Evolutionary conservation across 352 stramenopile genomes (phyloP).

Genomic region (Phytophthora megakarya): DNA sequence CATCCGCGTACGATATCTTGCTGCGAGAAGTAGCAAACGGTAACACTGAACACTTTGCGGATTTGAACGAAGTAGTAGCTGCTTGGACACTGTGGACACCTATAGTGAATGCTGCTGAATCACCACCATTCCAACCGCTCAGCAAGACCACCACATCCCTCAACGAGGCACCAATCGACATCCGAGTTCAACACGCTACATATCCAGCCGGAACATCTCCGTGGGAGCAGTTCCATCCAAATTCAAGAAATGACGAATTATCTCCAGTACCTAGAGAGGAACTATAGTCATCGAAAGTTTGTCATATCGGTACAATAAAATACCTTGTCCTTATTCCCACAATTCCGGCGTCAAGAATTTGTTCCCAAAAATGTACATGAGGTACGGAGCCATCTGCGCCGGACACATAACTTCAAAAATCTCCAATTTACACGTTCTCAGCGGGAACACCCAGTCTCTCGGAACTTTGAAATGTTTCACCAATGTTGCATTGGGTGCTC

Average conservation of each 20-base stretch:
- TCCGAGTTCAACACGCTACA: neutral
- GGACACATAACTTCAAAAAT: constrained; percentile 55
- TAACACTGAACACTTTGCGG: constrained; percentile 43
- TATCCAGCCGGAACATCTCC: constrained; percentile 29
- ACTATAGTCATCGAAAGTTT: constrained; percentile 9
- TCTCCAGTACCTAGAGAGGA: constrained; percentile 16
- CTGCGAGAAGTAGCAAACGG: constrained; percentile 30
- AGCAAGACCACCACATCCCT: neutral
- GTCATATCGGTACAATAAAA: neutral
- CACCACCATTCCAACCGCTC: neutral
- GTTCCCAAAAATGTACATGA: constrained; percentile 63
- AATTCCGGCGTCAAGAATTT: constrained; percentile 46
- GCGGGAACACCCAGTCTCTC: constrained; percentile 60
- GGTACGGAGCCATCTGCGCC: constrained; percentile 44
- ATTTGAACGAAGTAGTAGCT: constrained; percentile 64
- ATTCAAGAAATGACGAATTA: neutral
- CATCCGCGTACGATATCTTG: constrained; percentile 44
- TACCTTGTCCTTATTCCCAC: constrained; percentile 31
- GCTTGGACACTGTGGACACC: constrained; percentile 70
- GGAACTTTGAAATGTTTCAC: constrained; percentile 48
- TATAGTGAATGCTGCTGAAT: constrained; percentile 47
- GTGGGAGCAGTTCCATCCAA: constrained; percentile 11
- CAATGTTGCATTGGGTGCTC: neutral
- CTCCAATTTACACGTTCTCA: constrained; percentile 46
- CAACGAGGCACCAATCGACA: neutral